Conservation (phyloP, 305 asterid genomes). For the Fraxinus dipetala region DNA sequence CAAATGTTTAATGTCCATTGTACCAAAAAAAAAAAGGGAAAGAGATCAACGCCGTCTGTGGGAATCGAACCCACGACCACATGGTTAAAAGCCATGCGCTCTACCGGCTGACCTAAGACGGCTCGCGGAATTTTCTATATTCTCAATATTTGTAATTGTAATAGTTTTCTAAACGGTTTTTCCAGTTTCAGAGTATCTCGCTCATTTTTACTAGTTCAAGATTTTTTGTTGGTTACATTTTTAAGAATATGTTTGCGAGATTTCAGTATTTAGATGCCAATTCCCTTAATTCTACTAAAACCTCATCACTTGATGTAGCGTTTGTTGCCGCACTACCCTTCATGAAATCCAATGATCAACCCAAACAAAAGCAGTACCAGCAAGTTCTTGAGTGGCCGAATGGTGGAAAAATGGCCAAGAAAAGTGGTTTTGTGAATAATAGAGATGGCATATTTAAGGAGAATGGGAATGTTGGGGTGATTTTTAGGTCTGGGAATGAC, state of each 20-base stretch:
- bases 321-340: conserved; percentile 38
- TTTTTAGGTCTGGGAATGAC: conserved; percentile 22
- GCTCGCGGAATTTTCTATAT: neutral
- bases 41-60: conserved; percentile 28
- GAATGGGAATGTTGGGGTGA: conserved; percentile 23
- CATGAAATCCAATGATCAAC: conserved; percentile 27
- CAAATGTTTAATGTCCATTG: neutral
- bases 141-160: no score
- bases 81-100: conserved; percentile 49
- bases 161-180: neutral
- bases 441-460: conserved; percentile 27
- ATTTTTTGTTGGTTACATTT: neutral
- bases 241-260: conserved; percentile 45
- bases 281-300: conserved; percentile 39
- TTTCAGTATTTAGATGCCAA: conserved; percentile 52
- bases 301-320: conserved; percentile 34
- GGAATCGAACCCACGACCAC: conserved; percentile 42
- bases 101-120: conserved; percentile 40
- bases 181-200: neutral
- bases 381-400: conserved; percentile 21
- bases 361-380: conserved; percentile 32
- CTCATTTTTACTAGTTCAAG: neutral
- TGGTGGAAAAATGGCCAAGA: conserved; percentile 17
- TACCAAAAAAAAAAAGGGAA: no score
- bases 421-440: conserved; percentile 17